These are phyloP conservation scores for Croton laevigatus DNA, from an alignment of 441 rosid genomes.

Conservation along the genomic window DNA sequence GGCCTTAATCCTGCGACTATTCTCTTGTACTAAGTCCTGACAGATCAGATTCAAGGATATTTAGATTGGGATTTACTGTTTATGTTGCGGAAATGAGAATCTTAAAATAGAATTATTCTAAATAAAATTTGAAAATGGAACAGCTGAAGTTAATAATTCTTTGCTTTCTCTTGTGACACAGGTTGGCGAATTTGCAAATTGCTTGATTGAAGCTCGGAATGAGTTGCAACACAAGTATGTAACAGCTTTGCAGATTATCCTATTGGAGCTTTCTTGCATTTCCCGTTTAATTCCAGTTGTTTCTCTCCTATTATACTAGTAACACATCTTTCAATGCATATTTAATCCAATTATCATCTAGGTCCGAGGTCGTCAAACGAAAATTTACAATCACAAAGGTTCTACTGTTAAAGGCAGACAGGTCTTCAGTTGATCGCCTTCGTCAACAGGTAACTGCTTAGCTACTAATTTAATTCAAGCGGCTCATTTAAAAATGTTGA, in stretches of 20 bases:
- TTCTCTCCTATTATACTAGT: neutral
- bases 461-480: constrained; percentile 18
- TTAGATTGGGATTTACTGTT: neutral
- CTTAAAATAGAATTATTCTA: neutral
- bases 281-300: neutral
- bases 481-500: neutral
- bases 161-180: constrained; percentile 27
- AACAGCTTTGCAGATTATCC: constrained; percentile 25
- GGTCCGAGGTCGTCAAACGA: constrained; percentile 73
- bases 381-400: constrained; percentile 75
- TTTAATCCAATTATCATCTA: constrained; percentile 11
- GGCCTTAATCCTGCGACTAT: neutral
- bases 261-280: neutral
- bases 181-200: constrained; percentile 83
- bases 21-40: neutral
- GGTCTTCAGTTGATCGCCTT: constrained; percentile 76
- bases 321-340: neutral
- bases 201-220: constrained; percentile 70
- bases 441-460: constrained; percentile 62
- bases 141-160: constrained; percentile 3
- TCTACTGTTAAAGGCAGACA: constrained; percentile 72
- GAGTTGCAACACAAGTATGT: constrained; percentile 85
- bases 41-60: neutral
- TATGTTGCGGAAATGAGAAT: neutral
- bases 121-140: neutral